Evolutionary conservation across 257 asterid species (phyloP), one percentile per base, ranked within the genome.

Genomic region (Nyctanthes arbortristis): DNA sequence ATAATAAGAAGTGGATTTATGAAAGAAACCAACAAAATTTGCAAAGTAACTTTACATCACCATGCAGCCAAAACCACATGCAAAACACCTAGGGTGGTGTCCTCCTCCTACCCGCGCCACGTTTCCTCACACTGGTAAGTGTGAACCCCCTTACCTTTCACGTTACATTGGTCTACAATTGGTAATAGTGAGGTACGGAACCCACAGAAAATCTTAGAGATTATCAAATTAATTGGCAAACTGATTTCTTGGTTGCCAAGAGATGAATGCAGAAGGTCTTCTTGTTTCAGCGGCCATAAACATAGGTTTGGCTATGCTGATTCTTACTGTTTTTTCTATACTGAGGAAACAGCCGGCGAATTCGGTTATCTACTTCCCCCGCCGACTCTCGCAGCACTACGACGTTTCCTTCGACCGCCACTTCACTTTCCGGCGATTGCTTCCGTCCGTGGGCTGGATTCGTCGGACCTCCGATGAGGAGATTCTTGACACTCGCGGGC

Each of bases 401-500:
- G 74, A 35, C 25, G 20, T 82, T 0, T 20, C 85, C 66, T 76
- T 82, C 79, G 81, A 72, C 54, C 80, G 39, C 66, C 76, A 52
- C 73, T 77, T 79, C 80, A 60, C 70, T 63, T 52, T 77, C 67
- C 65, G 82, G 20, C 86, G 89, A 20, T 61, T 90, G 20, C 68
- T 91, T 14, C 99, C 99, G 4, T 85, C 96, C 11, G n/a, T 83
- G 22, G 87, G 66, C 1, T 93, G 97, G 96, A 71, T 91, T 71
- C 83, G 82, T 67, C 80, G 82, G 25, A 87, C 95, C 20, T 59
- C 74, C 35, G 96, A 91, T 65, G 96, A 87, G 2, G 93, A 91
- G 64, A 86, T 93, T 65, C 90, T 91, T 35, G 83, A 91, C 59
- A 73, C 75, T 0, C 85, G 85, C 61, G 97, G 99, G 35, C 96